Conservation (phyloP, 169 alveolate genomes). For the Eimeria acervulina region DNA sequence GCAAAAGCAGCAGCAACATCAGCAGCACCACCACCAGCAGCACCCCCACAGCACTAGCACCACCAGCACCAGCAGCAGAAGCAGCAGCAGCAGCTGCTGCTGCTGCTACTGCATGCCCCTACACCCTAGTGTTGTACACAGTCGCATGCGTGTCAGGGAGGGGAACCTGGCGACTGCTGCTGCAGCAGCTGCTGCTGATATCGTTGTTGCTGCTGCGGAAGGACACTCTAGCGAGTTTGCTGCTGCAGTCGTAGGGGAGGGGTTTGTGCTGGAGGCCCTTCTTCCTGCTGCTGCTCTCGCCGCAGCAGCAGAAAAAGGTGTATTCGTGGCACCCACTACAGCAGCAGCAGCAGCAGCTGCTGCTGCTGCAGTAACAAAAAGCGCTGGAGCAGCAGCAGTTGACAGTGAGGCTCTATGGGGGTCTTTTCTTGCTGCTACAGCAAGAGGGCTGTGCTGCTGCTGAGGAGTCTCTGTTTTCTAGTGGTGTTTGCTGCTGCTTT, state of each 20-base stretch:
- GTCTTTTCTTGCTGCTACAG: not conserved
- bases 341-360: not conserved
- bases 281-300: constrained; percentile 24
- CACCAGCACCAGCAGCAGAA: not conserved
- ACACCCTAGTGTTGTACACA: not conserved
- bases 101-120: not conserved
- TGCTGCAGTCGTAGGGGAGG: not conserved
- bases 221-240: constrained; percentile 13
- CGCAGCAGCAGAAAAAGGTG: constrained; percentile 25
- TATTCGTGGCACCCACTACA: not conserved
- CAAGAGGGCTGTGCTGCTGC: not conserved
- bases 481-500: not conserved
- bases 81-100: not conserved
- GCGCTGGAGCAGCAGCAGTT: not conserved
- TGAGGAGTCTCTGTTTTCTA: not conserved
- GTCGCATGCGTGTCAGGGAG: not conserved
- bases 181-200: not conserved
- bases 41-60: not conserved
- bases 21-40: not conserved
- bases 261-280: constrained; percentile 24
- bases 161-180: not conserved
- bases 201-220: not conserved
- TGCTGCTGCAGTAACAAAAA: not conserved
- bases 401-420: not conserved
- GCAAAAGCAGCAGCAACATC: not conserved